These are phyloP conservation scores for Phyllosticta ampelicida DNA, from an alignment of 2,329 filamentous ascomycete species.

Conservation along the genomic window DNA sequence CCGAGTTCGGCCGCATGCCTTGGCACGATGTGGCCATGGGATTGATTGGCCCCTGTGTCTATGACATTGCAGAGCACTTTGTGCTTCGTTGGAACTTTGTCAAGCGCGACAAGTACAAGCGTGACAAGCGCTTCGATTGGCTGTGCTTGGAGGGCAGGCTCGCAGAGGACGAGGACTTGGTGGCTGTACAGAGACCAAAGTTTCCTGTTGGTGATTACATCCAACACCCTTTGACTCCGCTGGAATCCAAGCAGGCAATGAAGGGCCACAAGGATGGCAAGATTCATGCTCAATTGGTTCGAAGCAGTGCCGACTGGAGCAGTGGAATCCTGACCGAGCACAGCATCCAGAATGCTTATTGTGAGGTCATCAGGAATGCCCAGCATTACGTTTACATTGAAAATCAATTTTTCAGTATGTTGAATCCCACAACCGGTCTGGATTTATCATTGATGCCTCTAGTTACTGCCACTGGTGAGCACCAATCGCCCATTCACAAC, in stretches of 20 bases:
- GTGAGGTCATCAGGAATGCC: slow-evolving; percentile 73
- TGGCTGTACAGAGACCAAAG: slow-evolving; percentile 79
- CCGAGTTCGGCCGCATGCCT: slow-evolving; percentile 88
- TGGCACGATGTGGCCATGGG: slow-evolving; percentile 97
- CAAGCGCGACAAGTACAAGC: slow-evolving; percentile 97
- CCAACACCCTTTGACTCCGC: slow-evolving; percentile 62
- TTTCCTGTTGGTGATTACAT: slow-evolving; percentile 83
- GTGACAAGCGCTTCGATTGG: slow-evolving; percentile 75
- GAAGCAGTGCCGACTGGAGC: slow-evolving; percentile 87
- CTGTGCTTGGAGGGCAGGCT: slow-evolving; percentile 65
- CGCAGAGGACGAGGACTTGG: slow-evolving; percentile 69
- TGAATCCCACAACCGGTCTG: background rate
- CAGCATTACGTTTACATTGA: slow-evolving; percentile 96
- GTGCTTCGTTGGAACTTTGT: slow-evolving; percentile 92
- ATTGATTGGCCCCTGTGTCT: slow-evolving; percentile 76
- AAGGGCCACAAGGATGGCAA: slow-evolving; percentile 48
- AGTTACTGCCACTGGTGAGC: slow-evolving; percentile 78
- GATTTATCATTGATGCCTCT: slow-evolving; percentile 14
- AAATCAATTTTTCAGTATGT: slow-evolving; percentile 85
- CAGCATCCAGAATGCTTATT: slow-evolving; percentile 80
- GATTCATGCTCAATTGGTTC: slow-evolving; percentile 72
- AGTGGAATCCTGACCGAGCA: slow-evolving; percentile 78
- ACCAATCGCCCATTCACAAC: slow-evolving; percentile 79
- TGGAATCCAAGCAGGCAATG: slow-evolving; percentile 52
- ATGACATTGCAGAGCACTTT: slow-evolving; percentile 94